phyloP scores from a whole-genome alignment of 2,329 filamentous ascomycete genomes.

The Phialophora chinensis region DNA sequence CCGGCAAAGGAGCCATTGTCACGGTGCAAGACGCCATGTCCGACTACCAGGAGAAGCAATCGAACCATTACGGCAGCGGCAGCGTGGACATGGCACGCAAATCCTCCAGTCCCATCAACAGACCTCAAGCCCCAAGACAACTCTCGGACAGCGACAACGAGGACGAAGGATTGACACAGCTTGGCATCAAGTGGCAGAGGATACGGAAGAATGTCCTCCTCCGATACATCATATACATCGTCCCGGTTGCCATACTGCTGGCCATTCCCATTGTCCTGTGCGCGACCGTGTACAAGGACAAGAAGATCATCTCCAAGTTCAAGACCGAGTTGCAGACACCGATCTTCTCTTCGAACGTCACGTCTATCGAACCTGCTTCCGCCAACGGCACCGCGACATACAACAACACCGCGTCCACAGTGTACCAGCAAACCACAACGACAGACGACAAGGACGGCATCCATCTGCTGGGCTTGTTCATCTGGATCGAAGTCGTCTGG shows the following conservation, averaged over 20 bases:
- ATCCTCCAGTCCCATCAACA: conserved; percentile 3
- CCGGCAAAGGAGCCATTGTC: conserved; percentile 24
- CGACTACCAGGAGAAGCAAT: conserved; percentile 22
- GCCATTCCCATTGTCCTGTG: conserved; percentile 32
- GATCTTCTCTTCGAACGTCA: conserved; percentile 27
- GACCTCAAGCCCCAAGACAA: background rate
- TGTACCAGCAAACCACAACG: conserved; percentile 19
- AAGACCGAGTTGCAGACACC: conserved; percentile 11
- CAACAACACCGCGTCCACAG: conserved; percentile 20
- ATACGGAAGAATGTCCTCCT: conserved; percentile 28
- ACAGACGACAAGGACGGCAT: conserved; percentile 20
- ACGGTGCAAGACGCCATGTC: conserved; percentile 20
- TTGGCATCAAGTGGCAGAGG: conserved; percentile 26
- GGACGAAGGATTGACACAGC: conserved; percentile 17
- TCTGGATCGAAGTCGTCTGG: conserved; percentile 35
- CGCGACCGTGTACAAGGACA: conserved; percentile 39
- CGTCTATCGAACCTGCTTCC: conserved; percentile 1
- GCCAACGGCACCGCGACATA: conserved; percentile 16
- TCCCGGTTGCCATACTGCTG: conserved; percentile 30
- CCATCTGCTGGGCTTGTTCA: conserved; percentile 31
- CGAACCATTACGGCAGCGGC: background rate
- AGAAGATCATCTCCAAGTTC: conserved; percentile 25
- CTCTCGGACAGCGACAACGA: conserved; percentile 15
- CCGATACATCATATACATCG: conserved; percentile 33
- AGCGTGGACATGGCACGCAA: conserved; percentile 14